A percentile compares a stretch with the other conserved stretches of the same genome.
Conservation (phyloP, 2,329 filamentous ascomycete genomes). For the Monilinia aucupariae region DNA sequence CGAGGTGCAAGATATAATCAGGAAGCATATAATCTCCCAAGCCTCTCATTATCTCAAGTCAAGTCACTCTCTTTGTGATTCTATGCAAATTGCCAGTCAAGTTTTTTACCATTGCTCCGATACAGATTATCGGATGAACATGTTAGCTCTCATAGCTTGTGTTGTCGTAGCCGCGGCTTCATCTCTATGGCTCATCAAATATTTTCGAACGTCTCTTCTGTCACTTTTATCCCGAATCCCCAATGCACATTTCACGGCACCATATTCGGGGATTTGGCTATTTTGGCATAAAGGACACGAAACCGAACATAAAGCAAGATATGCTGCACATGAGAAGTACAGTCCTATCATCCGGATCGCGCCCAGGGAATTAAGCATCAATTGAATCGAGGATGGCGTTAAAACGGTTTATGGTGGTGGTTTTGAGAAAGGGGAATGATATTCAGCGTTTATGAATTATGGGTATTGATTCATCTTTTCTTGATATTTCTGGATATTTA, state of each 20-base stretch:
- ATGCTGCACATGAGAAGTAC: not conserved
- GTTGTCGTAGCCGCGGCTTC: not conserved
- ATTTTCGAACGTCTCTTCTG: not conserved
- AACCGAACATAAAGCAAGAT: not conserved
- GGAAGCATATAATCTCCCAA: not conserved
- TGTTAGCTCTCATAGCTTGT: not conserved
- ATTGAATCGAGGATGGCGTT: constrained; percentile 2
- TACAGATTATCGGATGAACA: not conserved
- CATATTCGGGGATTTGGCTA: not conserved
- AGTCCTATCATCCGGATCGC: not conserved
- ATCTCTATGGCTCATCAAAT: not conserved
- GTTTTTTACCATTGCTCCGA: not conserved
- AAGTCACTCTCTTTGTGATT: not conserved
- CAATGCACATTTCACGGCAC: not conserved
- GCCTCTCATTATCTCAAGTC: not conserved
- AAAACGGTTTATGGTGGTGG: not conserved
- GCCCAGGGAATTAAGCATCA: not conserved
- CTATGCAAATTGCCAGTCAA: not conserved
- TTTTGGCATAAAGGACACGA: not conserved
- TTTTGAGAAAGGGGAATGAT: constrained; percentile 3
- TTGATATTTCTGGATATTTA: not conserved
- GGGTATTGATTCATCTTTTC: not conserved
- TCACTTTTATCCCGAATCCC: not conserved
- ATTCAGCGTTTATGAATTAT: not conserved
- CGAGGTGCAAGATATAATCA: not conserved